Conservation (phyloP, 1,284 basidiomycete genomes). For the Leccinum huronense region DNA sequence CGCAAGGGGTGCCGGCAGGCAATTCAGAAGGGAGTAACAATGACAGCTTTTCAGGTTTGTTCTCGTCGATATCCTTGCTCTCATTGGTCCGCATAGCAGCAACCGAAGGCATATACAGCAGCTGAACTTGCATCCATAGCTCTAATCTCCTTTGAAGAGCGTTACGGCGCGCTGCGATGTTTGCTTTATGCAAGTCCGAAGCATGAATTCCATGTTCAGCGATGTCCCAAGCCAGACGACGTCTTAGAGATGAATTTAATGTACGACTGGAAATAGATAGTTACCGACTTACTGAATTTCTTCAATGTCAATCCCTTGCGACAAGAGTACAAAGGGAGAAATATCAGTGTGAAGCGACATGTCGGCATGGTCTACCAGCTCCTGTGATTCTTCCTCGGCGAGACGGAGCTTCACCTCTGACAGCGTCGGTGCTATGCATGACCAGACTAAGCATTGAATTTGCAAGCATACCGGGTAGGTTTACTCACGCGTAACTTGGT, state of each 20-base stretch:
- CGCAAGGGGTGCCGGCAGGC: neutral
- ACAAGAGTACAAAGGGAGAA: conserved; percentile 7
- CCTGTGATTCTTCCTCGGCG: neutral
- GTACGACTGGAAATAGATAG: no score
- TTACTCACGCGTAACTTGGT: neutral
- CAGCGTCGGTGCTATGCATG: conserved; percentile 1
- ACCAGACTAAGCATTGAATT: neutral
- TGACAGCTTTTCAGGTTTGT: neutral
- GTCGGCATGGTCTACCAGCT: neutral
- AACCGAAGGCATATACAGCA: conserved; percentile 7
- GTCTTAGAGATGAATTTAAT: neutral
- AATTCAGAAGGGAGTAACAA: conserved; percentile 1
- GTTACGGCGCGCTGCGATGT: neutral
- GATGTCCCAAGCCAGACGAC: neutral
- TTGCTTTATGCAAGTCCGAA: neutral
- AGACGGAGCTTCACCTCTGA: conserved; percentile 8
- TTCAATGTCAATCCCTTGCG: conserved; percentile 4
- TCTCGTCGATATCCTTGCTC: no score
- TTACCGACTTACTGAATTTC: conserved; percentile 4
- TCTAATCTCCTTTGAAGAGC: conserved; percentile 5
- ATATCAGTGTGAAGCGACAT: conserved; percentile 5
- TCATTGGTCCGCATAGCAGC: neutral
- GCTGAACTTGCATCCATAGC: neutral
- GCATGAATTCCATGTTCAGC: neutral
- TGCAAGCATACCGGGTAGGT: neutral